These are phyloP conservation scores for Neurospora pannonica DNA, from an alignment of 495 filamentous ascomycete genomes.

Conservation along the genomic window DNA sequence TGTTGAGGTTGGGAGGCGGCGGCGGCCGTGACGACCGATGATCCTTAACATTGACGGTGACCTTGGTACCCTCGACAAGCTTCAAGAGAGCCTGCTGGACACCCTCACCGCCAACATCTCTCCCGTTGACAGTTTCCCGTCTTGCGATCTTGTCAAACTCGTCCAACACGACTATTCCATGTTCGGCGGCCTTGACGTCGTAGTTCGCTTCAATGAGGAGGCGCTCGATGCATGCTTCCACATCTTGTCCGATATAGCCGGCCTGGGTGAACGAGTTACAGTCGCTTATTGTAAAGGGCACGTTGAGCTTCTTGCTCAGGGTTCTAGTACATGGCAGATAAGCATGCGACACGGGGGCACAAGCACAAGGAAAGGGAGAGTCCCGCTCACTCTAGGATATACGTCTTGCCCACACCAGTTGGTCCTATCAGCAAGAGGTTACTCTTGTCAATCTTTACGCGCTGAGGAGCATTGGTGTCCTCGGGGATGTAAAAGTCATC, in stretches of 20 bases:
- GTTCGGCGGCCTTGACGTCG: conserved; percentile 74
- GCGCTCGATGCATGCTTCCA: conserved; percentile 83
- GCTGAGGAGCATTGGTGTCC: conserved; percentile 39
- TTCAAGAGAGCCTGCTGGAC: conserved; percentile 95
- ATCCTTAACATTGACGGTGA: conserved; percentile 79
- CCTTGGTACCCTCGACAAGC: conserved; percentile 90
- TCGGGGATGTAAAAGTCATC: conserved; percentile 33
- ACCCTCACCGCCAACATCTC: conserved; percentile 86
- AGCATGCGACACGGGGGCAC: conserved; percentile 1
- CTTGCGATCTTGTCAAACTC: conserved; percentile 92
- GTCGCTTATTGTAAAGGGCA: conserved; percentile 95
- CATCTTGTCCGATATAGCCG: conserved; percentile 95
- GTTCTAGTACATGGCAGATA: conserved; percentile 21
- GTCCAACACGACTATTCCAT: conserved; percentile 89
- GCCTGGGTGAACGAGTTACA: conserved; percentile 96
- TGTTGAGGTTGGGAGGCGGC: conserved; percentile 12
- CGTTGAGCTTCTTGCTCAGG: conserved; percentile 57
- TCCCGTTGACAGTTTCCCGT: conserved; percentile 41
- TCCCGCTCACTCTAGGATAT: conserved; percentile 64
- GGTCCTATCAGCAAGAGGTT: conserved; percentile 91
- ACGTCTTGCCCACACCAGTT: conserved; percentile 91
- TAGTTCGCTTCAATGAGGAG: conserved; percentile 85
- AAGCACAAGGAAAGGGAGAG: neutral
- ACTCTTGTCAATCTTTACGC: conserved; percentile 85
- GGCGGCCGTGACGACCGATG: conserved; percentile 50